Evolutionary conservation across 371 early-diverging fungal genomes (phyloP).

Genomic region (Lichtheimia corymbifera): DNA sequence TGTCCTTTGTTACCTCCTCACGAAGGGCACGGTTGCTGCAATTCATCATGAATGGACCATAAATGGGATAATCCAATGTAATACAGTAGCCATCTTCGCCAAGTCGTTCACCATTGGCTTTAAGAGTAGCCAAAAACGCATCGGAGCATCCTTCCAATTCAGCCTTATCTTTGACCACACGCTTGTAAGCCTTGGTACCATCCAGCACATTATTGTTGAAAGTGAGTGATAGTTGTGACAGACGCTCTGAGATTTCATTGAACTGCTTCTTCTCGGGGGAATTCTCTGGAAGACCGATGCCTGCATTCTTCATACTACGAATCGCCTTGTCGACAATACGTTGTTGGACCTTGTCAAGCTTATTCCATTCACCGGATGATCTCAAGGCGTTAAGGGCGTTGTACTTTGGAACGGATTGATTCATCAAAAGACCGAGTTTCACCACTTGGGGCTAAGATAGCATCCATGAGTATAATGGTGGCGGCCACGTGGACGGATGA

Average conservation of each 20-base stretch:
- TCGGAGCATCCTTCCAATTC: slow-evolving; percentile 59
- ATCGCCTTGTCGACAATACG: slow-evolving; percentile 60
- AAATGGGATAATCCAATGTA: slow-evolving; percentile 62
- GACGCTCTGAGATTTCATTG: slow-evolving; percentile 58
- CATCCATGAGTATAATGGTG: background rate
- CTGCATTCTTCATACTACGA: slow-evolving; percentile 60
- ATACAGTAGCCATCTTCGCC: slow-evolving; percentile 60
- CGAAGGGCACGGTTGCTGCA: slow-evolving; percentile 61
- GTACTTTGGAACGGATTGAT: slow-evolving; percentile 61
- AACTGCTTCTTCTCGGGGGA: slow-evolving; percentile 55
- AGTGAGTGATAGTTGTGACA: slow-evolving; percentile 55
- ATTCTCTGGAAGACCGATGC: slow-evolving; percentile 59
- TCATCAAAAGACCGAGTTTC: slow-evolving; percentile 56
- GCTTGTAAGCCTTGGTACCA: slow-evolving; percentile 61
- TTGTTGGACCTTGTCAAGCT: slow-evolving; percentile 54
- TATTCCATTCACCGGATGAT: slow-evolving; percentile 38
- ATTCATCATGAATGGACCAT: slow-evolving; percentile 68
- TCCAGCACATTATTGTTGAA: slow-evolving; percentile 67
- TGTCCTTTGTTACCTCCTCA: slow-evolving; percentile 40
- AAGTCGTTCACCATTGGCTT: slow-evolving; percentile 49
- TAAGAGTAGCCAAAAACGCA: slow-evolving; percentile 48
- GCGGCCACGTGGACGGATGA: background rate
- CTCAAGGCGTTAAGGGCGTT: slow-evolving; percentile 54
- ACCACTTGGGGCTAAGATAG: slow-evolving; percentile 46
- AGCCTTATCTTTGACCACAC: slow-evolving; percentile 43